phyloP scores from a whole-genome alignment of 23 red algal genomes.

The Gracilariopsis chorda region DNA sequence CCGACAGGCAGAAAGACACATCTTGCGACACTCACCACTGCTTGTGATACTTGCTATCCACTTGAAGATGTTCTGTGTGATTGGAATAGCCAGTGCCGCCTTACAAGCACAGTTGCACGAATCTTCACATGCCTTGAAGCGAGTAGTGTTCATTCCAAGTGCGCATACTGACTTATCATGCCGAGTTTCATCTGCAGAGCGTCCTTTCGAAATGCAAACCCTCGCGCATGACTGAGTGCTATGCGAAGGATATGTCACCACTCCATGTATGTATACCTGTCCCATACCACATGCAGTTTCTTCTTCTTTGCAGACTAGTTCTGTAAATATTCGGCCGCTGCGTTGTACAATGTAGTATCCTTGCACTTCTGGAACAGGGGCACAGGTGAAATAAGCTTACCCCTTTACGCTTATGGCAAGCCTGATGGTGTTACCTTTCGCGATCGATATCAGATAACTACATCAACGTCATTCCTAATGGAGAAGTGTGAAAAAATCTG shows the following conservation, averaged over 20 bases:
- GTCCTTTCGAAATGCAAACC: neutral
- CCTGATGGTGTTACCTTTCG: no score
- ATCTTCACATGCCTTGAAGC: neutral
- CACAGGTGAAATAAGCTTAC: no score
- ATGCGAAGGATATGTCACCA: neutral
- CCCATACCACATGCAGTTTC: neutral
- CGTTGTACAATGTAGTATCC: no score
- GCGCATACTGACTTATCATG: neutral
- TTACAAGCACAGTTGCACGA: conserved; percentile 3
- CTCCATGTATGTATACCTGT: neutral
- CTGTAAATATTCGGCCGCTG: no score
- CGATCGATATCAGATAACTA: no score
- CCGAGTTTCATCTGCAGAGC: neutral
- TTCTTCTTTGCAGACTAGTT: no score
- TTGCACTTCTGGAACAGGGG: no score
- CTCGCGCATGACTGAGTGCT: neutral
- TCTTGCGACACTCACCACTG: neutral
- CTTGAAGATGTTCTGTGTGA: neutral
- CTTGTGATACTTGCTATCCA: neutral
- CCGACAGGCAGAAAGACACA: conserved; percentile 3
- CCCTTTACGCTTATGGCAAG: no score
- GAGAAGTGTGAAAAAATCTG: no score
- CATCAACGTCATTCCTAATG: no score
- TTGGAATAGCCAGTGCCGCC: neutral
- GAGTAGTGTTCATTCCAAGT: conserved; percentile 11